phyloP scores from a whole-genome alignment of 768 basidiomycete genomes.

The Auricularia cornea region DNA sequence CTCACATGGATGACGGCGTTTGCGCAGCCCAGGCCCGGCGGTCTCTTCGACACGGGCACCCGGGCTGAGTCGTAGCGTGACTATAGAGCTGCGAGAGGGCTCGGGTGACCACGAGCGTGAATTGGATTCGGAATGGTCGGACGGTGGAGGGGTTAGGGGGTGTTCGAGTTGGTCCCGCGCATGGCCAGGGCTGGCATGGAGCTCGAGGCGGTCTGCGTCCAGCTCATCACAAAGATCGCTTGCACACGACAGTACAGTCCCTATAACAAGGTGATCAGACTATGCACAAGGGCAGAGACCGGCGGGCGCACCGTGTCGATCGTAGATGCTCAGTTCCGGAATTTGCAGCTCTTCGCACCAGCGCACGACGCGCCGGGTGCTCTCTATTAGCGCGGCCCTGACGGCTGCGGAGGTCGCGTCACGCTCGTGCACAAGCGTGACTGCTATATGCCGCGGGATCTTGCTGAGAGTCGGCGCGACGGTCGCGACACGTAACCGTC shows the following conservation, averaged over 20 bases:
- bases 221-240: neutral
- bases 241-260: neutral
- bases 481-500: neutral
- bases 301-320: neutral
- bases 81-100: conserved; percentile 9
- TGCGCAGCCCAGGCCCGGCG: conserved; percentile 8
- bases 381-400: neutral
- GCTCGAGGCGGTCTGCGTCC: neutral
- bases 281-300: neutral
- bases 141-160: conserved; percentile 70
- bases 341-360: neutral
- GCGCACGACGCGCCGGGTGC: neutral
- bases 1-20: conserved; percentile 15
- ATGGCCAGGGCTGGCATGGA: neutral
- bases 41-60: conserved; percentile 1
- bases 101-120: conserved; percentile 47
- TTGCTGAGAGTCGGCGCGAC: neutral
- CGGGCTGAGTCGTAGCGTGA: conserved; percentile 5
- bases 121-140: conserved; percentile 57
- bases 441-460: neutral
- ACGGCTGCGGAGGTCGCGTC: neutral
- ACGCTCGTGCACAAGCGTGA: neutral
- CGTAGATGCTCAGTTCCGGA: neutral
- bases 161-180: conserved; percentile 39
- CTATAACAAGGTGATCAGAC: neutral